Evolutionary conservation across 495 filamentous ascomycete species (phyloP).

Genomic region (Aeminium ludgeri): DNA sequence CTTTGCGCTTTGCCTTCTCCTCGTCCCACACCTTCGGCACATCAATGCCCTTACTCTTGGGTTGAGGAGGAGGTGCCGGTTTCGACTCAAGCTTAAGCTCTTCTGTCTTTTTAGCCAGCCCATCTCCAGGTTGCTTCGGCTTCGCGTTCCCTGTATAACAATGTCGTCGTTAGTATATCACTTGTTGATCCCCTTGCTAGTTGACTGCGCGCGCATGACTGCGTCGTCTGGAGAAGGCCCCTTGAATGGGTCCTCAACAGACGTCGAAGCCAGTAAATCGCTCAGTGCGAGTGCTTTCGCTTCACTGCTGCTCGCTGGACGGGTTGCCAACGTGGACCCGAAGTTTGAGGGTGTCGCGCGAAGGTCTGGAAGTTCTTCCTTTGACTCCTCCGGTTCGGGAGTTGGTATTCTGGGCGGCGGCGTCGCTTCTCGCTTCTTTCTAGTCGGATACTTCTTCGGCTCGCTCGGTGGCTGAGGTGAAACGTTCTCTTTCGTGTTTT

Average conservation of each 20-base stretch:
- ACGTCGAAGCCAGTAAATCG: slow-evolving; percentile 1
- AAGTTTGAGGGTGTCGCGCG: slow-evolving; percentile 16
- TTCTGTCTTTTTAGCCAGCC: slow-evolving; percentile 14
- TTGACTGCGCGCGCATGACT: slow-evolving; percentile 62
- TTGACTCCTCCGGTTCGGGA: slow-evolving; percentile 3
- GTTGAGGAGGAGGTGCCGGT: slow-evolving; percentile 21
- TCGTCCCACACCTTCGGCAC: slow-evolving; percentile 58
- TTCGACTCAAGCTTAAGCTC: slow-evolving; percentile 3
- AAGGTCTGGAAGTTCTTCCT: slow-evolving; percentile 10
- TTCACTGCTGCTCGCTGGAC: slow-evolving; percentile 7
- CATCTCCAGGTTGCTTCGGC: slow-evolving; percentile 29
- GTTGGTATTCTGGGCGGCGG: slow-evolving; percentile 10
- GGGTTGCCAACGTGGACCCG: slow-evolving; percentile 9
- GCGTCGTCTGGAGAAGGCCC: slow-evolving; percentile 90
- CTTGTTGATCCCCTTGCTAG: slow-evolving; percentile 12
- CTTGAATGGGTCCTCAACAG: slow-evolving; percentile 42
- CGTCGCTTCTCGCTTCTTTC: slow-evolving; percentile 10
- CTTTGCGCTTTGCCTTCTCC: slow-evolving; percentile 56
- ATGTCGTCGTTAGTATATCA: slow-evolving; percentile 3
- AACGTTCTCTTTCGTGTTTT: slow-evolving; percentile 10
- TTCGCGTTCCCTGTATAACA: slow-evolving; percentile 21
- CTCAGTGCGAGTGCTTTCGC: slow-evolving; percentile 2
- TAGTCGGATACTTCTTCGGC: slow-evolving; percentile 7
- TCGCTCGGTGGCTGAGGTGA: neutral
- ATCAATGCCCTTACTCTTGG: slow-evolving; percentile 74